phyloP scores from a whole-genome alignment of 2,329 filamentous ascomycete species.

The Colletotrichum lupini region DNA sequence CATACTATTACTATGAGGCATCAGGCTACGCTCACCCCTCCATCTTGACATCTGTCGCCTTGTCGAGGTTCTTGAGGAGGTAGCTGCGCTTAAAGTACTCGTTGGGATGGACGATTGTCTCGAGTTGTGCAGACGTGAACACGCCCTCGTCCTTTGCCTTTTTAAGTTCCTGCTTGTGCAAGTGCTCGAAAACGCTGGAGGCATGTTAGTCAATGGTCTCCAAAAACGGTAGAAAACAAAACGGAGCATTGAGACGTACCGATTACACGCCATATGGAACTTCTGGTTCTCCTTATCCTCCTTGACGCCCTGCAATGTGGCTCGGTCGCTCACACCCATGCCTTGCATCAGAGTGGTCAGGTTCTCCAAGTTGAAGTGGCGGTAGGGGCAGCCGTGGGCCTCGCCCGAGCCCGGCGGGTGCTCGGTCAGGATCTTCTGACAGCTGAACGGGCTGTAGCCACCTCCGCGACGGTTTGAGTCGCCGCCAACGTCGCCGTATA shows the following conservation, averaged over 20 bases:
- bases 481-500: constrained; percentile 94
- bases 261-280: constrained; percentile 95
- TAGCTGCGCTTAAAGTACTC: constrained; percentile 98
- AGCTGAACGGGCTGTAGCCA: constrained; percentile 92
- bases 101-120: constrained; percentile 97
- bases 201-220: constrained; percentile 30
- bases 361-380: constrained; percentile 92
- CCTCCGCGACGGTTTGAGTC: constrained; percentile 87
- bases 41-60: constrained; percentile 67
- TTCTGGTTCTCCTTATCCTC: constrained; percentile 91
- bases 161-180: constrained; percentile 83
- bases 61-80: constrained; percentile 82
- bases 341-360: constrained; percentile 79
- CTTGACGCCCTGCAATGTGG: constrained; percentile 81
- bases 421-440: constrained; percentile 94
- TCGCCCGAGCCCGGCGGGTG: constrained; percentile 88
- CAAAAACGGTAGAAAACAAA: background rate
- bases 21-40: constrained; percentile 52
- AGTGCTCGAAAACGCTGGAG: constrained; percentile 83
- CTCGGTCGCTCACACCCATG: constrained; percentile 82
- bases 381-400: constrained; percentile 94
- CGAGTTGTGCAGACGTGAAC: constrained; percentile 80
- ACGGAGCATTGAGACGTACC: constrained; percentile 58
- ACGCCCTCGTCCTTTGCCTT: constrained; percentile 79
- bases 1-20: background rate